Conservation (phyloP, 495 filamentous ascomycete genomes). For the Jackrogersella multiformis region DNA sequence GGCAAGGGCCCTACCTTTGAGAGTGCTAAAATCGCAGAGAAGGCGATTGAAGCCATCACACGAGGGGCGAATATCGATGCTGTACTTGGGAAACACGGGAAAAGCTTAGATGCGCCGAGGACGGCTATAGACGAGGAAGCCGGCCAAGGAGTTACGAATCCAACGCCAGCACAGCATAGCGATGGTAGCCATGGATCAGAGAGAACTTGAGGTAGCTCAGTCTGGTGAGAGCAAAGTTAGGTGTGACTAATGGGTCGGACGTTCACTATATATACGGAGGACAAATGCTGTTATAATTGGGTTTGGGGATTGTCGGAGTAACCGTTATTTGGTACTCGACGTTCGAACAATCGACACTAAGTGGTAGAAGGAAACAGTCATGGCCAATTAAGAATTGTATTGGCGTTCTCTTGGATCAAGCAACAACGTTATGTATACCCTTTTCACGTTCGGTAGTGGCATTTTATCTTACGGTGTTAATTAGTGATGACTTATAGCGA, state of each 20-base stretch:
- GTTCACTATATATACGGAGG: background rate
- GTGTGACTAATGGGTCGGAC: background rate
- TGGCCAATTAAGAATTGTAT: background rate
- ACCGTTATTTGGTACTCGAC: too few relatives aligned
- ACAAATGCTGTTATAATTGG: too few relatives aligned
- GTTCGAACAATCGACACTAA: too few relatives aligned
- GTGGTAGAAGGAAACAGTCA: background rate
- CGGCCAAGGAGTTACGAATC: background rate
- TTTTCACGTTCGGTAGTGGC: background rate
- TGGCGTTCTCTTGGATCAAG: background rate
- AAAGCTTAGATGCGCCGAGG: background rate
- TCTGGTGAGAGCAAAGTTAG: too few relatives aligned
- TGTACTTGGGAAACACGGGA: conserved; percentile 12
- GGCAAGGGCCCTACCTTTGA: conserved; percentile 55
- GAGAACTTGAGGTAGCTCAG: too few relatives aligned
- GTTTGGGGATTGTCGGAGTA: too few relatives aligned
- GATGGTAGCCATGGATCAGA: background rate
- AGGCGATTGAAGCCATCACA: conserved; percentile 52
- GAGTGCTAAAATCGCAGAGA: conserved; percentile 53
- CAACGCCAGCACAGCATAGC: background rate
- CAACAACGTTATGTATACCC: conserved; percentile 8
- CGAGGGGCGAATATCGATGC: conserved; percentile 44
- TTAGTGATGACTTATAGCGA: background rate
- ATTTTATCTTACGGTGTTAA: background rate
- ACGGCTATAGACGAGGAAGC: background rate